Evolutionary conservation across 2,329 filamentous ascomycete species (phyloP), one percentile per base, ranked within the genome.

Genomic region (Sporothrix pallida): DNA sequence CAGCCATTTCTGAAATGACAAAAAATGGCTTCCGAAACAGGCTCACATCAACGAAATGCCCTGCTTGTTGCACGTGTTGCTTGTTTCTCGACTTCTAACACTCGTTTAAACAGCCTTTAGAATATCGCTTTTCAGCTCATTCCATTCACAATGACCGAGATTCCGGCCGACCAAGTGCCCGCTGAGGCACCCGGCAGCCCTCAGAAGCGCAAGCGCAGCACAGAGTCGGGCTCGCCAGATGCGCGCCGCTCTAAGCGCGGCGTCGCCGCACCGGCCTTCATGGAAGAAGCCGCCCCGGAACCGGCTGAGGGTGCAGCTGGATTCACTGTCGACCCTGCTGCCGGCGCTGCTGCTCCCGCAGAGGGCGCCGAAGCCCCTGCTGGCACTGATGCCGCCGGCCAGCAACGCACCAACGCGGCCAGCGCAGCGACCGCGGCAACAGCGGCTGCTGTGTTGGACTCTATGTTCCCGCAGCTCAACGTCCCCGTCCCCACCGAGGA

Each of bases 381-480:
- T 1, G 79, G 83, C 10, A 79, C 86, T 13, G 86, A 88, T 76
- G 83, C 85, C 10, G 82, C 84, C 72, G 87, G 86, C 13, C 86
- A 88, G 62, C 62, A 67, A 17, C 62, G 62, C 76, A 83, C 86
- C 12, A 82, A 85, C 72, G 87, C 86, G 77, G 88, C 71, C 15
- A 20, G 26, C 15, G 46, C 31, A 10, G 58, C 70, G 17, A 65
- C 87, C 23, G 88, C 88, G 3, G 89, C 84, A 77, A 90, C 88
- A 15, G 88, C 88, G 5, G 88, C 88, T 56, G 88, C 88, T 13
- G 88, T 88, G 42, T 81, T 90, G 2, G 86, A 85, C 73, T 83
- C 82, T 70, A 88, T 90, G 84, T 90, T 89, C 78, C 88, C 88
- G 5, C 88, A 87, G 1, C 81, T 90, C 2, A 87, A 89, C 76